Conservation (phyloP, 2,329 filamentous ascomycete species). For the Parafenestella ontariensis region DNA sequence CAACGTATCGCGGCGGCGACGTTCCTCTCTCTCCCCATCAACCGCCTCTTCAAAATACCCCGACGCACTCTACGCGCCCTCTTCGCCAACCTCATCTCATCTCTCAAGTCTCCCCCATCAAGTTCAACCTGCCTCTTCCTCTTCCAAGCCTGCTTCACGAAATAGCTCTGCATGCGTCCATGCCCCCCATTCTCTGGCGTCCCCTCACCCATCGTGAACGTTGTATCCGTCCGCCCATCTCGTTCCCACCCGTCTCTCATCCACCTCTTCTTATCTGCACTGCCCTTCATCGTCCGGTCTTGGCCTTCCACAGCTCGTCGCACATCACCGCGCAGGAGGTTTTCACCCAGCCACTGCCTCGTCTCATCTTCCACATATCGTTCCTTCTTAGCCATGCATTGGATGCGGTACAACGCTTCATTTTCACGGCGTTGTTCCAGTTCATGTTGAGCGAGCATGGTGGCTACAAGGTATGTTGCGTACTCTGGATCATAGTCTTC, state of each 20-base stretch:
- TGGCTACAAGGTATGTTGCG: background rate
- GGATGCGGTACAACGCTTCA: background rate
- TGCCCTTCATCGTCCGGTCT: background rate
- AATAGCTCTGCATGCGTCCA: background rate
- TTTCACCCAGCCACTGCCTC: background rate
- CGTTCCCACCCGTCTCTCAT: background rate
- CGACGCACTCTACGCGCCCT: background rate
- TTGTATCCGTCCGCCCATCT: background rate
- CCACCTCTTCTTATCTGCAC: background rate
- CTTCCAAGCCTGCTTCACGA: background rate
- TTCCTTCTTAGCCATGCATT: too few relatives aligned
- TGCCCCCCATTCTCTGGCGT: background rate
- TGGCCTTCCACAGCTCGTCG: background rate
- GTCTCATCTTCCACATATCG: background rate
- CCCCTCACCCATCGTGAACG: background rate
- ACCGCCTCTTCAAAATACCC: background rate
- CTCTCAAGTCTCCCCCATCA: background rate
- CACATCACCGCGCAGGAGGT: background rate
- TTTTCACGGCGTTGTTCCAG: background rate
- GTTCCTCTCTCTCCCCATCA: background rate
- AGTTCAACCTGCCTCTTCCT: background rate
- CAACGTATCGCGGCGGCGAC: background rate
- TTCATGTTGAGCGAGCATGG: background rate
- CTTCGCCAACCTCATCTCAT: background rate
- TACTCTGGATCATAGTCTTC: conserved; percentile 1